phyloP scores from a whole-genome alignment of 331 rosid species.

The Spiraea crenata region DNA sequence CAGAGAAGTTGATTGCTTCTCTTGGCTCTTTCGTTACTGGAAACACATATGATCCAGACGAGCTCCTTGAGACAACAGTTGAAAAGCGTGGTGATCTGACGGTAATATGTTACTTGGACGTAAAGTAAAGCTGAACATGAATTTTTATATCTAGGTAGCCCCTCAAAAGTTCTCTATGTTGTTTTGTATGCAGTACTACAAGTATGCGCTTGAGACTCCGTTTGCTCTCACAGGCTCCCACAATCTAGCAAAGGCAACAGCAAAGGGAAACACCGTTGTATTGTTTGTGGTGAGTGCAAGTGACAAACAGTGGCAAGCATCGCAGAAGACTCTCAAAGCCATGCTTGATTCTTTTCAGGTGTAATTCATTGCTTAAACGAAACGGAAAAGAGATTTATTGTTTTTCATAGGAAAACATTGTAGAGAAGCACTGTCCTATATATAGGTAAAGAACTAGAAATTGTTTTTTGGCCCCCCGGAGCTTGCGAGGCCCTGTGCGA shows the following conservation, averaged over 20 bases:
- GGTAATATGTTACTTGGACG: conserved; percentile 33
- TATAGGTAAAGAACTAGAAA: too few species aligned
- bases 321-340: conserved; percentile 67
- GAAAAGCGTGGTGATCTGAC: conserved; percentile 82
- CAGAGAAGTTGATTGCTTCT: conserved; percentile 84
- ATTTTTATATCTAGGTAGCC: background rate
- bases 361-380: conserved; percentile 30
- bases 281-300: conserved; percentile 88
- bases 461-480: too few species aligned
- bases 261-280: conserved; percentile 90
- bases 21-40: conserved; percentile 97
- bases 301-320: conserved; percentile 87
- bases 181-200: conserved; percentile 72
- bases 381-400: background rate
- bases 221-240: conserved; percentile 89
- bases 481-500: too few species aligned
- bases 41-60: conserved; percentile 78
- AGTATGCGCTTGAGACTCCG: conserved; percentile 84
- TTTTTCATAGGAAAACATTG: too few species aligned
- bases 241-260: conserved; percentile 96
- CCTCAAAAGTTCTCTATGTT: conserved; percentile 15
- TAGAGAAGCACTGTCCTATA: background rate
- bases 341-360: conserved; percentile 85
- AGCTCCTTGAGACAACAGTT: conserved; percentile 71
- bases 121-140: background rate